A percentile compares a stretch with the other conserved stretches of the same genome.
These are phyloP conservation scores for Atractiella rhizophila DNA, from an alignment of 768 basidiomycete species.

Conservation along the genomic window DNA sequence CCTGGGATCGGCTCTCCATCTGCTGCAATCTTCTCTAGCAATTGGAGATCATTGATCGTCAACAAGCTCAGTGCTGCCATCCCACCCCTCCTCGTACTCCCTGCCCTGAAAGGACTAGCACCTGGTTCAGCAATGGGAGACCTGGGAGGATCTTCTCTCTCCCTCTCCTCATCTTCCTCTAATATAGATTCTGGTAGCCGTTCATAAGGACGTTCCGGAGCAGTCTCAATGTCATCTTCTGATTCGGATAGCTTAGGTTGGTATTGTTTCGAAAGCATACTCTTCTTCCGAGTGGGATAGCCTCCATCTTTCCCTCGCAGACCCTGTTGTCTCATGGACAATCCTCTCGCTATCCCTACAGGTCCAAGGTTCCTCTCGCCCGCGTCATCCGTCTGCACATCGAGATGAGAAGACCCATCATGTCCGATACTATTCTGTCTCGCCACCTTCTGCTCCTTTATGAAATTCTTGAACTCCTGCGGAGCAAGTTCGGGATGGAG, in stretches of 20 bases:
- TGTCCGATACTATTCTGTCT: too few relatives aligned
- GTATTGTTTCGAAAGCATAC: conserved; percentile 85
- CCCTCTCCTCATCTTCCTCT: background rate
- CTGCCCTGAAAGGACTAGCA: too few relatives aligned
- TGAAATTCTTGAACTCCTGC: conserved; percentile 76
- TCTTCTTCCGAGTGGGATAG: conserved; percentile 39
- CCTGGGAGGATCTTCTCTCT: too few relatives aligned
- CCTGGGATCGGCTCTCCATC: conserved; percentile 51
- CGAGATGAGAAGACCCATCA: too few relatives aligned
- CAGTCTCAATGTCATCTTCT: conserved; percentile 26
- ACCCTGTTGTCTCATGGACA: conserved; percentile 26
- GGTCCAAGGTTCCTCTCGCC: conserved; percentile 28
- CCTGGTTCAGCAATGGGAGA: too few relatives aligned
- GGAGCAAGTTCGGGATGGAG: conserved; percentile 95
- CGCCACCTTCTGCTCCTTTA: conserved; percentile 49
- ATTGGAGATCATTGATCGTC: conserved; percentile 80
- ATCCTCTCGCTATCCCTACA: conserved; percentile 19
- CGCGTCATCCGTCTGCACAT: too few relatives aligned
- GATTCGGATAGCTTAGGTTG: conserved; percentile 50
- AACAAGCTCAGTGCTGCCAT: conserved; percentile 39
- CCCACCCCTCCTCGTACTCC: conserved; percentile 41
- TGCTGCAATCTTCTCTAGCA: conserved; percentile 73
- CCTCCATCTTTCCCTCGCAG: conserved; percentile 21
- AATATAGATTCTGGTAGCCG: background rate
- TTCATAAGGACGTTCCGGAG: background rate